These are phyloP conservation scores for Ustilago tritici DNA, from an alignment of 1,284 basidiomycete species.

Conservation along the genomic window DNA sequence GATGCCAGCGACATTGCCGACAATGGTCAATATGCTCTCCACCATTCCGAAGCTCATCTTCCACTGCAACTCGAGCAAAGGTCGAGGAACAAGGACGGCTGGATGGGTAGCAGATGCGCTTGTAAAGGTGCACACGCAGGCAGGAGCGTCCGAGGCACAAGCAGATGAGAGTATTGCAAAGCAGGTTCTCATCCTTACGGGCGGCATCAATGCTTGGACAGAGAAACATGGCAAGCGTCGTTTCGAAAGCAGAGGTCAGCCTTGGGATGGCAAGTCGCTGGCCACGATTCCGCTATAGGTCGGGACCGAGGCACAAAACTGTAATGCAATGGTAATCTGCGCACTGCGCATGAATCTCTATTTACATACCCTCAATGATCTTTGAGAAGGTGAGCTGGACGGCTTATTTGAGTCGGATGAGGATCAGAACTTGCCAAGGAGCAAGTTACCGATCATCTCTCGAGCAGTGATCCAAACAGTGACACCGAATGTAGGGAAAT, in stretches of 20 bases:
- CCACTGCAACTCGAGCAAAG: constrained; percentile 67
- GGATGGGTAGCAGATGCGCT: constrained; percentile 67
- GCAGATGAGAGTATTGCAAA: constrained; percentile 32
- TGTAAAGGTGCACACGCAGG: constrained; percentile 26
- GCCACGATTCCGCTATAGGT: constrained; percentile 34
- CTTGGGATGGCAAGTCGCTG: constrained; percentile 42
- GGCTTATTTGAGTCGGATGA: neutral
- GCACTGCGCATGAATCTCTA: constrained; percentile 1
- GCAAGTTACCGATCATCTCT: constrained; percentile 66
- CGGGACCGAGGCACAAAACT: too few species aligned
- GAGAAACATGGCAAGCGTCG: constrained; percentile 42
- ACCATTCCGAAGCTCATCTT: constrained; percentile 64
- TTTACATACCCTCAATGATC: neutral
- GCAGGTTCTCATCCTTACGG: constrained; percentile 58
- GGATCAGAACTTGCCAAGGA: constrained; percentile 49
- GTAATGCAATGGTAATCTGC: neutral
- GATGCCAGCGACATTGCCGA: constrained; percentile 64
- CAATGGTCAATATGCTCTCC: constrained; percentile 60
- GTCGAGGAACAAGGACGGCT: constrained; percentile 60
- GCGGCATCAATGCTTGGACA: constrained; percentile 62
- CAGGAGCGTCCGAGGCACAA: constrained; percentile 18
- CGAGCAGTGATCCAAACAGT: constrained; percentile 81
- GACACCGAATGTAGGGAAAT: constrained; percentile 83
- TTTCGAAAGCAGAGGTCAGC: constrained; percentile 41
- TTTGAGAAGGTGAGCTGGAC: neutral